A percentile compares a stretch with the other conserved stretches of the same genome.
These are phyloP conservation scores for Viridothelium virens DNA, from an alignment of 495 filamentous ascomycete genomes.

Conservation along the genomic window DNA sequence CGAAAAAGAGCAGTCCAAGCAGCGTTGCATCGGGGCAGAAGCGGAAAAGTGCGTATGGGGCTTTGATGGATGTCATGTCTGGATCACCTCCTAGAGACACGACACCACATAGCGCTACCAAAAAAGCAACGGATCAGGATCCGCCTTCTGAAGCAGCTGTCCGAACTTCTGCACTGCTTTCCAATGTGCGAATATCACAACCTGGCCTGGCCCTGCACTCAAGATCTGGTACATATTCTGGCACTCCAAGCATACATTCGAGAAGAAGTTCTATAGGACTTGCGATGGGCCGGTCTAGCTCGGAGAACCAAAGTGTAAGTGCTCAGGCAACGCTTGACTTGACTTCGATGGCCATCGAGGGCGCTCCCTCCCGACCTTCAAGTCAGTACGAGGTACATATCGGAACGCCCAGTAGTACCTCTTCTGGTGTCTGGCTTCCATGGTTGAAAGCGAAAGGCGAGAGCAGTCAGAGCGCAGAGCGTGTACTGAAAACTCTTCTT, in stretches of 20 bases:
- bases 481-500: not conserved
- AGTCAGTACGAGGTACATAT: conserved; percentile 5
- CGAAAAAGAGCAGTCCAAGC: not conserved
- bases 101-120: not conserved
- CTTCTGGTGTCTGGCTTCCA: not conserved
- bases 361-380: not conserved
- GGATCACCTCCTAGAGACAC: conserved; percentile 3
- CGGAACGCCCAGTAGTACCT: not conserved
- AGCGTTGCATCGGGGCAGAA: not conserved
- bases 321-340: conserved; percentile 2
- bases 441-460: conserved; percentile 5
- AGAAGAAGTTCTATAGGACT: conserved; percentile 4
- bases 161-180: not conserved
- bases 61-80: conserved; percentile 7
- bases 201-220: not conserved
- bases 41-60: conserved; percentile 4
- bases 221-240: not conserved
- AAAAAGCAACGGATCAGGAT: not conserved
- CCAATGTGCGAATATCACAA: not conserved
- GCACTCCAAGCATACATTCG: not conserved
- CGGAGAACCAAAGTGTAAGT: not conserved
- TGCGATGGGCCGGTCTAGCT: not conserved
- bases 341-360: not conserved
- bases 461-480: not conserved
- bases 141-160: not conserved